phyloP scores from a whole-genome alignment of 495 filamentous ascomycete genomes.

The Oidiodendron maius region DNA sequence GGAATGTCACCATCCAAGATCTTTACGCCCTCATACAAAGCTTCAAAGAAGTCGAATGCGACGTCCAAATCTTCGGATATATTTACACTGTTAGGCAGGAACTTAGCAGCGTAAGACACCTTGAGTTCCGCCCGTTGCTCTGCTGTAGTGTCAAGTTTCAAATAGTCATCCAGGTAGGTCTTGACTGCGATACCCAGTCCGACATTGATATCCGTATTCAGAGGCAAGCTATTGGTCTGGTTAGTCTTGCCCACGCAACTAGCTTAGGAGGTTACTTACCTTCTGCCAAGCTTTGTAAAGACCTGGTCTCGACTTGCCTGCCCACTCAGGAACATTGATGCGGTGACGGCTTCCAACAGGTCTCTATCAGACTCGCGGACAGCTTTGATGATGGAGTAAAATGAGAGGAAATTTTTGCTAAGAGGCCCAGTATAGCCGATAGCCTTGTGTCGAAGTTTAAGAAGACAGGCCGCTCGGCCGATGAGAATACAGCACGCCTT shows the following conservation, averaged over 20 bases:
- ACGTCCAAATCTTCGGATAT: constrained; percentile 72
- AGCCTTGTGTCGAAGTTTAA: constrained; percentile 70
- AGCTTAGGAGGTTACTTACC: constrained; percentile 46
- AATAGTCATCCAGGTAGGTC: constrained; percentile 81
- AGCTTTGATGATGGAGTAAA: constrained; percentile 74
- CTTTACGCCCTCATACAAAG: constrained; percentile 67
- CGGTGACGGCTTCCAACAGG: constrained; percentile 71
- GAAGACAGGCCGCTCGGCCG: constrained; percentile 61
- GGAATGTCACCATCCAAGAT: constrained; percentile 55
- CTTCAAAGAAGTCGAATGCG: constrained; percentile 79
- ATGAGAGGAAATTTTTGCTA: constrained; percentile 82
- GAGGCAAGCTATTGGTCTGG: constrained; percentile 60
- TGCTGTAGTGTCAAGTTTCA: constrained; percentile 53
- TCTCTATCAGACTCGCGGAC: constrained; percentile 75
- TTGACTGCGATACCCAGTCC: constrained; percentile 86
- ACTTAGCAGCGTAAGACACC: constrained; percentile 53
- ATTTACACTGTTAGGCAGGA: constrained; percentile 65
- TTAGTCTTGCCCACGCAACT: constrained; percentile 1
- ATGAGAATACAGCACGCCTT: constrained; percentile 20
- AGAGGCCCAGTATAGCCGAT: constrained; percentile 94
- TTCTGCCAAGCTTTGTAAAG: constrained; percentile 62
- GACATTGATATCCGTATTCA: constrained; percentile 76
- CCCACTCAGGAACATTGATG: constrained; percentile 73
- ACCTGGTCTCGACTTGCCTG: constrained; percentile 68
- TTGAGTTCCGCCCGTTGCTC: constrained; percentile 53